Evolutionary conservation across 1,284 basidiomycete genomes (phyloP).

Genomic region (Boletus sp.): DNA sequence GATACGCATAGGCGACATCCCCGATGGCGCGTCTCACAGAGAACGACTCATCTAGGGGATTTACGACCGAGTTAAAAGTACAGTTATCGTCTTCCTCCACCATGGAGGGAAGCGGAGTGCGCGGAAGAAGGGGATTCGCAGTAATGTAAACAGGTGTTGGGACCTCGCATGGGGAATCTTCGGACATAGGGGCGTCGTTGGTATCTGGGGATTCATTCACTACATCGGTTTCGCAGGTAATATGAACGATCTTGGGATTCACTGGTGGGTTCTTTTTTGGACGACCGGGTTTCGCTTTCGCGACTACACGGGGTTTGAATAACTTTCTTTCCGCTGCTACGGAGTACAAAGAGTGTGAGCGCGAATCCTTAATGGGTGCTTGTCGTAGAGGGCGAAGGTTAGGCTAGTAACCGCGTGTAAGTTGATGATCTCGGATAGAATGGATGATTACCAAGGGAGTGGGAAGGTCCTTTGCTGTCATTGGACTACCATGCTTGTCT

Average conservation of each 20-base stretch:
- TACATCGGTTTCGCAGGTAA: conserved; percentile 9
- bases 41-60: conserved; percentile 25
- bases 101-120: not conserved
- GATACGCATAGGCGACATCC: conserved; percentile 28
- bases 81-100: conserved; percentile 6
- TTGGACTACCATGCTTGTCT: conserved; percentile 49
- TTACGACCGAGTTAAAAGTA: conserved; percentile 17
- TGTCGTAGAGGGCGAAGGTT: conserved; percentile 32
- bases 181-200: conserved; percentile 1
- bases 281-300: conserved; percentile 29
- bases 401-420: conserved; percentile 22
- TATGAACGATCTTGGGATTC: conserved; percentile 7
- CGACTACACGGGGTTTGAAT: conserved; percentile 28
- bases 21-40: conserved; percentile 27
- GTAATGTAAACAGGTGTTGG: conserved; percentile 16
- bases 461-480: conserved; percentile 19
- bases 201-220: conserved; percentile 7
- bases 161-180: conserved; percentile 5
- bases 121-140: conserved; percentile 28
- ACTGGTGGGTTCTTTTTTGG: conserved; percentile 22
- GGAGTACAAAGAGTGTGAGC: conserved; percentile 17
- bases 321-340: conserved; percentile 15
- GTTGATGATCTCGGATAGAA: conserved; percentile 9
- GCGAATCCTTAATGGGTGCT: conserved; percentile 16
- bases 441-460: conserved; percentile 21